A percentile compares a stretch with the other conserved stretches of the same genome.
These are phyloP conservation scores for Blastosporella zonata DNA, from an alignment of 1,284 basidiomycete genomes.

Conservation along the genomic window DNA sequence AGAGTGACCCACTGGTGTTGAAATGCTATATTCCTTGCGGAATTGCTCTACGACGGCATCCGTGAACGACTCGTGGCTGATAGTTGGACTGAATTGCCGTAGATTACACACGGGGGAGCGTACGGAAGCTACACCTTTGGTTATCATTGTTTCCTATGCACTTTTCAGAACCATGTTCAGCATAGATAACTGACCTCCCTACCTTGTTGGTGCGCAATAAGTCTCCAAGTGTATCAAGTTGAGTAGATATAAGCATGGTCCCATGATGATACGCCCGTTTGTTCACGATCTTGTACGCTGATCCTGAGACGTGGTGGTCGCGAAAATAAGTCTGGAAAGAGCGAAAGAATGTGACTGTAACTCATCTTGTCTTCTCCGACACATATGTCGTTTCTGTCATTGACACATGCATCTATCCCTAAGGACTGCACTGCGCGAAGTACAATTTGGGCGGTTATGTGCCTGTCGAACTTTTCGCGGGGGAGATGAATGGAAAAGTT, in stretches of 20 bases:
- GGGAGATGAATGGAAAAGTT: conserved; percentile 96
- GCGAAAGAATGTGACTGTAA: conserved; percentile 19
- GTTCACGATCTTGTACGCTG: conserved; percentile 94
- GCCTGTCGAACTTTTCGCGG: conserved; percentile 76
- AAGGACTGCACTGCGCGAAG: conserved; percentile 77
- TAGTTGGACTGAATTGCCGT: conserved; percentile 46
- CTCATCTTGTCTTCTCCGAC: conserved; percentile 85
- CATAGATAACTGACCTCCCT: conserved; percentile 18
- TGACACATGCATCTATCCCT: conserved; percentile 73
- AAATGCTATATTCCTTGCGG: conserved; percentile 55
- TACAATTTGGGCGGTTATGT: conserved; percentile 77
- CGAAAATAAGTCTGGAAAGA: conserved; percentile 10
- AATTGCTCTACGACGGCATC: conserved; percentile 75
- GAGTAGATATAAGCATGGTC: conserved; percentile 94
- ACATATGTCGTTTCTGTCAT: conserved; percentile 90
- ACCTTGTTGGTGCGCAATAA: conserved; percentile 75
- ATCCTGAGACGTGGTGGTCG: conserved; percentile 82
- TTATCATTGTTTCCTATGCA: conserved; percentile 69
- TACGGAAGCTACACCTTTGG: conserved; percentile 88
- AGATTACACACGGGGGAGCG: conserved; percentile 92
- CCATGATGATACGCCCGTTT: conserved; percentile 96
- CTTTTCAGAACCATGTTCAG: not conserved
- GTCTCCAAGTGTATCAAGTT: conserved; percentile 68
- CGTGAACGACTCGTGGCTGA: conserved; percentile 73
- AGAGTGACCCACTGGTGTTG: conserved; percentile 37